phyloP scores from a whole-genome alignment of 805 yeast genomes.

The Candida hungchunana region DNA sequence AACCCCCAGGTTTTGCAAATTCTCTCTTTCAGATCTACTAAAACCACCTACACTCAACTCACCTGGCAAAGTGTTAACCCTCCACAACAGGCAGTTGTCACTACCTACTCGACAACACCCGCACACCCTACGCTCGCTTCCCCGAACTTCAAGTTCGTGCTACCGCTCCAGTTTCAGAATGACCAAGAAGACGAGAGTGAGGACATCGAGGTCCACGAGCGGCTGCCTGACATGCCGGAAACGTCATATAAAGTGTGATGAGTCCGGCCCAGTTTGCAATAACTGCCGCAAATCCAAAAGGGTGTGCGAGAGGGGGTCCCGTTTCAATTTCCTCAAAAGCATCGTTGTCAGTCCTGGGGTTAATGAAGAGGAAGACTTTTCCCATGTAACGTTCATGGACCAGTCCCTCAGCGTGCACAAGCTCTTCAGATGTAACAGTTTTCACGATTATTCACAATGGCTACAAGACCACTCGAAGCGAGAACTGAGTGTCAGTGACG shows the following conservation, averaged over 20 bases:
- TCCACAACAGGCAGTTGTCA: not conserved
- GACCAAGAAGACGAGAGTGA: constrained; percentile 5
- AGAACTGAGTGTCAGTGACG: constrained; percentile 20
- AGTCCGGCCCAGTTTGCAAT: constrained; percentile 48
- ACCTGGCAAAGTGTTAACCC: not conserved
- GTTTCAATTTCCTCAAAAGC: constrained; percentile 39
- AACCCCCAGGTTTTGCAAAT: too few relatives aligned
- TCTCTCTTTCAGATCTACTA: not conserved
- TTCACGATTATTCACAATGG: constrained; percentile 21
- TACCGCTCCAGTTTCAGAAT: not conserved
- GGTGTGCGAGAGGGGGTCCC: constrained; percentile 42
- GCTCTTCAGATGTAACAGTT: constrained; percentile 13
- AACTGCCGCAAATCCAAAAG: constrained; percentile 46
- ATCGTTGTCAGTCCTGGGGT: constrained; percentile 15
- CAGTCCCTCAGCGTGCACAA: constrained; percentile 22
- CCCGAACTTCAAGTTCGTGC: not conserved
- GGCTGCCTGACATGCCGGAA: constrained; percentile 60
- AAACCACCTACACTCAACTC: not conserved
- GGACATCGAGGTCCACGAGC: constrained; percentile 26
- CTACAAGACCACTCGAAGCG: constrained; percentile 10
- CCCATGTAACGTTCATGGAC: constrained; percentile 14
- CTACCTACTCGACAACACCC: too few relatives aligned
- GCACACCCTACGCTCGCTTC: not conserved
- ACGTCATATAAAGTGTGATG: constrained; percentile 62
- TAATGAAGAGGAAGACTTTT: not conserved